Percentiles rank a stretch among this genome's conserved stretches.
phyloP scores from a whole-genome alignment of 1,284 basidiomycete species.

The Salmacisia buchloeana region DNA sequence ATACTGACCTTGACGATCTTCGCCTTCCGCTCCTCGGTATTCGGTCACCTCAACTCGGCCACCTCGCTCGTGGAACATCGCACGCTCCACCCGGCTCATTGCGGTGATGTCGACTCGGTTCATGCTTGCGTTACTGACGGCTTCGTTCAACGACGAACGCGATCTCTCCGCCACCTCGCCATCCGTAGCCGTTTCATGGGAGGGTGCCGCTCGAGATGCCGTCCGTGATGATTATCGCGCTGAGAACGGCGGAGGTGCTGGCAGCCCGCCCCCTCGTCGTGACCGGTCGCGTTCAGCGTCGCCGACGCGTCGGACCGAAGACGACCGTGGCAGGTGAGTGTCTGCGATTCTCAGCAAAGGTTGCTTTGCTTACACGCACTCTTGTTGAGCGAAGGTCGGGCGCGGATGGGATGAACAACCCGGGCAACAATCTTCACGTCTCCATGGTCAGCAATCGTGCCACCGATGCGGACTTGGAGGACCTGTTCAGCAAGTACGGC shows the following conservation, averaged over 20 bases:
- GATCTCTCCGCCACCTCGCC: too few species aligned
- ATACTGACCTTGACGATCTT: too few species aligned
- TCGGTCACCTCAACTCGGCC: too few species aligned
- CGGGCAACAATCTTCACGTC: slow-evolving; percentile 94
- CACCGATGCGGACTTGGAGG: slow-evolving; percentile 79
- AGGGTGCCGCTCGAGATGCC: slow-evolving; percentile 34
- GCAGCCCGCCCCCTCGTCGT: slow-evolving; percentile 29
- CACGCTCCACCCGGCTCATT: neutral
- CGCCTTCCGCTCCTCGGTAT: neutral
- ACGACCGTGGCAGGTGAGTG: slow-evolving; percentile 32
- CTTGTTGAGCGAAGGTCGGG: neutral
- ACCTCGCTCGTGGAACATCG: slow-evolving; percentile 9
- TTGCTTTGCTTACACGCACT: neutral
- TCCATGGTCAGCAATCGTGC: slow-evolving; percentile 75
- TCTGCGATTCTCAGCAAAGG: too few species aligned
- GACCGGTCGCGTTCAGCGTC: slow-evolving; percentile 31
- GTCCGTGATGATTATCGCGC: slow-evolving; percentile 25
- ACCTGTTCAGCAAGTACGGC: slow-evolving; percentile 79
- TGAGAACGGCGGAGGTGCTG: slow-evolving; percentile 26
- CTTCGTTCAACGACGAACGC: too few species aligned
- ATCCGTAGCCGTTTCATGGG: slow-evolving; percentile 19
- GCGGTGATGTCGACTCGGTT: slow-evolving; percentile 15
- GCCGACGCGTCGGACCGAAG: slow-evolving; percentile 15
- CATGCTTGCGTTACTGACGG: too few species aligned
- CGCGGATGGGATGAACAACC: slow-evolving; percentile 61